A percentile compares a stretch with the other conserved stretches of the same genome.
phyloP scores from a whole-genome alignment of 2,329 filamentous ascomycete genomes.

The Didymella segeticola region DNA sequence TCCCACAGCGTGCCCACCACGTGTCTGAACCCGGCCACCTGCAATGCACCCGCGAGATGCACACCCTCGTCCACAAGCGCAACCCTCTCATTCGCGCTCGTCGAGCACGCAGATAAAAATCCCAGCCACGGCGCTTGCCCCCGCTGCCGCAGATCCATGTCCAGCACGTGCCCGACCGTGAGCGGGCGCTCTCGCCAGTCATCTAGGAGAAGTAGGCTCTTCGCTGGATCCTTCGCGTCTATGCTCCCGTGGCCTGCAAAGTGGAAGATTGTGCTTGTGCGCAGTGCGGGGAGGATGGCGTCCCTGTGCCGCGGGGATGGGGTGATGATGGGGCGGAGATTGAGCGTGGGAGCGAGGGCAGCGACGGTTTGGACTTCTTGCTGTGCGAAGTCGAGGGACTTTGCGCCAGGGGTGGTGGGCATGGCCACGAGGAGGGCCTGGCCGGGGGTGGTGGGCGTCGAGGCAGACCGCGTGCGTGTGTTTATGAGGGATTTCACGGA shows the following conservation, averaged over 20 bases:
- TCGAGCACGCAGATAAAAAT: not conserved
- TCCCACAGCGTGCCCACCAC: conserved; percentile 54
- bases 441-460: not conserved
- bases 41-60: conserved; percentile 49
- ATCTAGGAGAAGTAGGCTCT: conserved; percentile 39
- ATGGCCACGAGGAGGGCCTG: not conserved
- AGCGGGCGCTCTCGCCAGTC: not conserved
- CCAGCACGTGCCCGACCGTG: not conserved
- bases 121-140: not conserved
- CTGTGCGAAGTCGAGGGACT: not conserved
- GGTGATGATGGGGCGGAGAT: not conserved
- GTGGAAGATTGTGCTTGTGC: conserved; percentile 48
- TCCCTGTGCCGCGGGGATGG: not conserved
- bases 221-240: conserved; percentile 37
- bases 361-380: not conserved
- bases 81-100: conserved; percentile 1
- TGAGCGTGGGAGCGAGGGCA: not conserved
- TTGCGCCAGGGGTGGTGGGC: not conserved
- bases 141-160: not conserved
- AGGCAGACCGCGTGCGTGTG: not conserved
- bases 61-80: conserved; percentile 48
- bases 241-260: conserved; percentile 52
- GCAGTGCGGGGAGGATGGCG: conserved; percentile 17
- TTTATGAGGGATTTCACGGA: not conserved
- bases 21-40: conserved; percentile 35